Evolutionary conservation across 148 eudicot genomes (phyloP).

Genomic region (Vaccinium macrocarpon): DNA sequence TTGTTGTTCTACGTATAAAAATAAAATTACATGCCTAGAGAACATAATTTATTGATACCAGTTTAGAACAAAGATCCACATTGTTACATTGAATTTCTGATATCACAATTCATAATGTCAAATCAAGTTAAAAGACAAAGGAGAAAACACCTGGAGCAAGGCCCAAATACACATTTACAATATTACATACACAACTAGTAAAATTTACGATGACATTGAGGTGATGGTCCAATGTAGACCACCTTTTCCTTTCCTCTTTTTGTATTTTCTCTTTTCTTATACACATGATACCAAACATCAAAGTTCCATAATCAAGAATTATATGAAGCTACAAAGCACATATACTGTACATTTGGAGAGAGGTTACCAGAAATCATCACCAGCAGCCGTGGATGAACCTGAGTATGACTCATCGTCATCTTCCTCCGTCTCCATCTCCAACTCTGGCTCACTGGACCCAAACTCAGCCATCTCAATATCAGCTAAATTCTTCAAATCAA

Average conservation of each 20-base stretch:
- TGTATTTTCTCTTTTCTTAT: slow-evolving; percentile 23
- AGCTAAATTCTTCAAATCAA: slow-evolving; percentile 89
- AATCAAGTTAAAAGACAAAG: not conserved
- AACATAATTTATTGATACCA: not conserved
- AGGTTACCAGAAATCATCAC: slow-evolving; percentile 66
- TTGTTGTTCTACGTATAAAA: not conserved
- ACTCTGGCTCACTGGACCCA: slow-evolving; percentile 58
- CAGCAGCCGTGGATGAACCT: slow-evolving; percentile 41
- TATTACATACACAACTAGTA: no score
- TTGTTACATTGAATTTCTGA: not conserved
- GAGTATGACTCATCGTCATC: slow-evolving; percentile 39
- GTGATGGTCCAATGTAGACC: slow-evolving; percentile 53
- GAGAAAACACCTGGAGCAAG: not conserved
- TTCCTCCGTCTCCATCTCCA: slow-evolving; percentile 78
- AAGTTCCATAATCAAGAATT: slow-evolving; percentile 27
- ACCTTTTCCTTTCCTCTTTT: slow-evolving; percentile 23
- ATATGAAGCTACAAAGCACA: slow-evolving; percentile 22
- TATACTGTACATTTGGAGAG: slow-evolving; percentile 43
- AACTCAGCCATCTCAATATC: slow-evolving; percentile 66
- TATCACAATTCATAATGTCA: not conserved
- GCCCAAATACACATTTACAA: not conserved
- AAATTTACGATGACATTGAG: slow-evolving; percentile 14
- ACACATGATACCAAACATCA: slow-evolving; percentile 35
- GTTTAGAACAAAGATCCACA: not conserved
- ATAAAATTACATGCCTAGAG: not conserved